Evolutionary conservation across 2,329 filamentous ascomycete genomes (phyloP).

Genomic region (Calonectria pteridis): DNA sequence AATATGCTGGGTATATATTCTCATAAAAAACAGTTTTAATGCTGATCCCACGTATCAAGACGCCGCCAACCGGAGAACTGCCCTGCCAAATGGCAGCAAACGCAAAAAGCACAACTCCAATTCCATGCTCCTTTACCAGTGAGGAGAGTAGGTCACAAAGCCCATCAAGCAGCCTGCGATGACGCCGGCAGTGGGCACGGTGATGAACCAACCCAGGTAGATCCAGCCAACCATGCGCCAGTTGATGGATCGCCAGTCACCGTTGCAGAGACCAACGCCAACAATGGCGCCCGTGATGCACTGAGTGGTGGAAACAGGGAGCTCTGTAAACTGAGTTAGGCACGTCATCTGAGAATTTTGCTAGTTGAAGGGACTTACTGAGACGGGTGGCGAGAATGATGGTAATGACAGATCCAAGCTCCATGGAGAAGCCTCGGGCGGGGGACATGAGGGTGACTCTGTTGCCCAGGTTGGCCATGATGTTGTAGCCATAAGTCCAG

Average conservation of each 20-base stretch:
- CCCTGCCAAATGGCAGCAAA: not conserved
- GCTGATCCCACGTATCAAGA: not conserved
- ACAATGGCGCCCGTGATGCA: slow-evolving; percentile 74
- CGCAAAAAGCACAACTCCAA: not conserved
- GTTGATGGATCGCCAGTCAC: slow-evolving; percentile 70
- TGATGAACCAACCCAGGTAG: slow-evolving; percentile 71
- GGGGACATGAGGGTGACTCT: slow-evolving; percentile 73
- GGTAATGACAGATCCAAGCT: slow-evolving; percentile 71
- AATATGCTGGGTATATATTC: not conserved
- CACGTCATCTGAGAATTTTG: not conserved
- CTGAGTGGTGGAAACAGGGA: slow-evolving; percentile 75
- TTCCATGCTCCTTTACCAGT: slow-evolving; percentile 48
- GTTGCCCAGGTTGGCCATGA: slow-evolving; percentile 74
- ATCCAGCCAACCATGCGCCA: slow-evolving; percentile 73
- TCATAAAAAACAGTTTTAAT: not conserved
- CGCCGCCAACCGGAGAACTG: not conserved
- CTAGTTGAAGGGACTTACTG: slow-evolving; percentile 46
- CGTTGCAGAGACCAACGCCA: slow-evolving; percentile 72
- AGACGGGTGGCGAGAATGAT: slow-evolving; percentile 74
- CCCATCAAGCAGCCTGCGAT: slow-evolving; percentile 72
- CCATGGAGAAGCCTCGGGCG: slow-evolving; percentile 70
- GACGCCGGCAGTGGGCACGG: slow-evolving; percentile 67
- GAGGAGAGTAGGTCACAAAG: slow-evolving; percentile 72
- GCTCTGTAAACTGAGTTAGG: slow-evolving; percentile 50
- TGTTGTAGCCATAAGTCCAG: slow-evolving; percentile 73